These are phyloP conservation scores for Aspergillus affinis DNA, from an alignment of 495 filamentous ascomycete genomes.

Conservation along the genomic window DNA sequence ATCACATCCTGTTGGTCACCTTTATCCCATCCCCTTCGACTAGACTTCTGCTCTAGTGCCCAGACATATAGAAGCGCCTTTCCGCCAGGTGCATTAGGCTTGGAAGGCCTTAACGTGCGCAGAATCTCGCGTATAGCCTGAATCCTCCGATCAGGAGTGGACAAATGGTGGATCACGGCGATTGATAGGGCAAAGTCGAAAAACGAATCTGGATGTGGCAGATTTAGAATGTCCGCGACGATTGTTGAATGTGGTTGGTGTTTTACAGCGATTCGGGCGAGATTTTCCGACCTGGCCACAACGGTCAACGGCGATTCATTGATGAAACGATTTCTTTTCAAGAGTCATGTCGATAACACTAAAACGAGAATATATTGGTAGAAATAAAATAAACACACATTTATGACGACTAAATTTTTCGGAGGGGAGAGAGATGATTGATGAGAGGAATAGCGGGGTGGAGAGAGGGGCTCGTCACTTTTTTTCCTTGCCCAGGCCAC, in stretches of 20 bases:
- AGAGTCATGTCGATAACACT: constrained; percentile 10
- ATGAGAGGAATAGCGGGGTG: neutral
- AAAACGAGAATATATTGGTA: constrained; percentile 10
- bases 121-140: constrained; percentile 73
- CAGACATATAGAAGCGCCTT: constrained; percentile 88
- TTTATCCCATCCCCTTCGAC: constrained; percentile 89
- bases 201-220: constrained; percentile 62
- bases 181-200: constrained; percentile 97
- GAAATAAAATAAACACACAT: constrained; percentile 13
- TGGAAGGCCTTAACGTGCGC: constrained; percentile 55
- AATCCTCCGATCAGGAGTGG: constrained; percentile 71
- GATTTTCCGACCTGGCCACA: constrained; percentile 59
- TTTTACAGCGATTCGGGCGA: constrained; percentile 68
- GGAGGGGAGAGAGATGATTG: no score
- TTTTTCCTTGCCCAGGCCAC: neutral
- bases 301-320: constrained; percentile 20
- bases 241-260: constrained; percentile 63
- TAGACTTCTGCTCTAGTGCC: constrained; percentile 90
- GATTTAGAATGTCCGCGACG: constrained; percentile 69
- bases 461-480: neutral
- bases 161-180: constrained; percentile 92
- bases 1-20: constrained; percentile 86
- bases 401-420: neutral
- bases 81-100: constrained; percentile 44
- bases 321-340: neutral